These are phyloP conservation scores for Primulina huaijiensis DNA, from an alignment of 257 asterid species.

Conservation along the genomic window DNA sequence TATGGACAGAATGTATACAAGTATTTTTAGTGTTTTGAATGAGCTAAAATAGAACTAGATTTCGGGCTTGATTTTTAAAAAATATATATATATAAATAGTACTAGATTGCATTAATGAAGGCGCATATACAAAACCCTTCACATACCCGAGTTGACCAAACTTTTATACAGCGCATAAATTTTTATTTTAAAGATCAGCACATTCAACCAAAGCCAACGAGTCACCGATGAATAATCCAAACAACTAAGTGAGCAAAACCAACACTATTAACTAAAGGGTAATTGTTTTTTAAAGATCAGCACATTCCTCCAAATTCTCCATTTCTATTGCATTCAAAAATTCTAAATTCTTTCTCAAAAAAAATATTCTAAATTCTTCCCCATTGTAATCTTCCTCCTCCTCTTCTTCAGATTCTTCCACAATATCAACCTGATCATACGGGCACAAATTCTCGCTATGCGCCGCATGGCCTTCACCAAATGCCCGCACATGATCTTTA, in stretches of 20 bases:
- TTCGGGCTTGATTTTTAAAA: too few species aligned
- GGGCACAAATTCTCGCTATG: constrained; percentile 50
- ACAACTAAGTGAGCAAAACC: background rate
- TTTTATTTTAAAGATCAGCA: too few species aligned
- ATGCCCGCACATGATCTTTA: constrained; percentile 75
- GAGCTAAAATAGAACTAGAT: too few species aligned
- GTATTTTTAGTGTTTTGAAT: too few species aligned
- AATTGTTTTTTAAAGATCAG: too few species aligned
- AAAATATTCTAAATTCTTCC: constrained; percentile 3
- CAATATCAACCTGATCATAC: constrained; percentile 14
- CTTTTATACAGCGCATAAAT: too few species aligned
- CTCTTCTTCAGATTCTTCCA: constrained; percentile 16
- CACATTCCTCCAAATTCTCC: constrained; percentile 20
- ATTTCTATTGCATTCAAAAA: constrained; percentile 16
- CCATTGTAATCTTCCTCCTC: constrained; percentile 33
- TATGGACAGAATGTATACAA: too few species aligned
- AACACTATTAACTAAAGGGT: constrained; percentile 2
- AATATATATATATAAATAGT: too few species aligned
- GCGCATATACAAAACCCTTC: too few species aligned
- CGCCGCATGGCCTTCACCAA: constrained; percentile 74
- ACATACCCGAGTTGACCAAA: too few species aligned
- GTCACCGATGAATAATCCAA: constrained; percentile 41
- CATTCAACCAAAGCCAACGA: too few species aligned
- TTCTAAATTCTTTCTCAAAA: constrained; percentile 15
- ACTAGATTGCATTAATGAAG: too few species aligned